These are phyloP conservation scores for Colletotrichum brevisporum DNA, from an alignment of 2,329 filamentous ascomycete species.

Conservation along the genomic window DNA sequence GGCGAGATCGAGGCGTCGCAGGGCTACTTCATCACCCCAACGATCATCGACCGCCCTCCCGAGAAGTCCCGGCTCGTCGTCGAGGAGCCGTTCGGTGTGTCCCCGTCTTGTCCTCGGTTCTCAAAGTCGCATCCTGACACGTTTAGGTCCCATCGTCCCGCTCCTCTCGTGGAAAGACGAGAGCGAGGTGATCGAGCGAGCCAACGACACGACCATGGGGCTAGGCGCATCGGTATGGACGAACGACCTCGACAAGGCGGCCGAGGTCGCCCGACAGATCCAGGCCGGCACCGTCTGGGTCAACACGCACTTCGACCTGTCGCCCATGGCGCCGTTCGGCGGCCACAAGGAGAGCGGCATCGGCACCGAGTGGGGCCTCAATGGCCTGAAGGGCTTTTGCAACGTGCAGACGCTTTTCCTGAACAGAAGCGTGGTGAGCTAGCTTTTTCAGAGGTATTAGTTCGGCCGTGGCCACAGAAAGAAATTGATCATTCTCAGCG, in stretches of 20 bases:
- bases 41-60: conserved; percentile 24
- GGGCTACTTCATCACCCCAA: conserved; percentile 27
- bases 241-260: conserved; percentile 65
- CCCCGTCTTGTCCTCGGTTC: background rate
- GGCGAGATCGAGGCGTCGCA: conserved; percentile 18
- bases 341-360: conserved; percentile 61
- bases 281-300: conserved; percentile 68
- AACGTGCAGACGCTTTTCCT: conserved; percentile 46
- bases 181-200: conserved; percentile 69
- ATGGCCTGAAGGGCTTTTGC: conserved; percentile 54
- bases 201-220: conserved; percentile 67
- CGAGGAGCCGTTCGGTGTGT: conserved; percentile 21
- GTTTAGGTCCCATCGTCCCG: conserved; percentile 71
- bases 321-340: conserved; percentile 53
- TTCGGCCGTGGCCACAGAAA: too few relatives aligned
- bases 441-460: too few relatives aligned
- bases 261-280: conserved; percentile 65
- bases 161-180: conserved; percentile 73
- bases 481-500: too few relatives aligned
- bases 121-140: background rate
- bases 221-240: conserved; percentile 72
- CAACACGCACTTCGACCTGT: conserved; percentile 61
- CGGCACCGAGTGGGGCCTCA: conserved; percentile 56
- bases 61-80: conserved; percentile 27
- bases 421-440: conserved; percentile 30